Evolutionary conservation across 805 yeast species (phyloP).

Genomic region (Grigorovia yakushimaensis): DNA sequence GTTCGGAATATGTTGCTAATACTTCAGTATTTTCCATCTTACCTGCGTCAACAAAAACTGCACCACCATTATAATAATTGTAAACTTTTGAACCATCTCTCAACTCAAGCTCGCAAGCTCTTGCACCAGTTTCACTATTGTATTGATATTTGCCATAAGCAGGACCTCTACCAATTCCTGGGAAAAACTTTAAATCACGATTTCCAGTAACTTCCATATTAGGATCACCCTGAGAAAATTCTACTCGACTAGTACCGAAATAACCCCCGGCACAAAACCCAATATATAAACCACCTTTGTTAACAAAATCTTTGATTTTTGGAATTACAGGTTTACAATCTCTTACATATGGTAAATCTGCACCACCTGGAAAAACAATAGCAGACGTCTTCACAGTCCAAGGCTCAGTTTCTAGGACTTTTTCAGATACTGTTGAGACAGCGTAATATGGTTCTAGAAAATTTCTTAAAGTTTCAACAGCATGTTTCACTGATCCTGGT

Average conservation of each 20-base stretch:
- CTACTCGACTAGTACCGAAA: conserved; percentile 63
- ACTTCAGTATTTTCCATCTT: conserved; percentile 53
- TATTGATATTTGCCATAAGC: conserved; percentile 75
- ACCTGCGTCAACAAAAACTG: conserved; percentile 69
- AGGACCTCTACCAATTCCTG: conserved; percentile 76
- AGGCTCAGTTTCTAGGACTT: conserved; percentile 64
- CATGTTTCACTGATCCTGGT: conserved; percentile 74
- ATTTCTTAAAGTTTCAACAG: conserved; percentile 63
- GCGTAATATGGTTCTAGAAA: conserved; percentile 84
- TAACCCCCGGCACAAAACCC: conserved; percentile 98
- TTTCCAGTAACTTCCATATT: conserved; percentile 73
- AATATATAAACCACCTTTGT: conserved; percentile 69
- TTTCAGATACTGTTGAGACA: conserved; percentile 59
- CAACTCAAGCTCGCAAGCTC: conserved; percentile 41
- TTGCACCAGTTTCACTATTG: conserved; percentile 66
- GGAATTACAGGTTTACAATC: conserved; percentile 66
- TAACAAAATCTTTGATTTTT: conserved; percentile 44
- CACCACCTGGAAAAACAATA: conserved; percentile 92
- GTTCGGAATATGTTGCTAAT: conserved; percentile 56
- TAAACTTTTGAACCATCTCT: conserved; percentile 26
- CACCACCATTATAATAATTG: conserved; percentile 82
- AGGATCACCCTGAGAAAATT: conserved; percentile 71
- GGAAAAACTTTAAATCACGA: conserved; percentile 72
- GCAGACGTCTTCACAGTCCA: conserved; percentile 77
- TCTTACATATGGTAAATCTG: conserved; percentile 78